A percentile compares a stretch with the other conserved stretches of the same genome.
Evolutionary conservation across 139 green algal species (phyloP).

Genomic region (Trebouxia sp.): DNA sequence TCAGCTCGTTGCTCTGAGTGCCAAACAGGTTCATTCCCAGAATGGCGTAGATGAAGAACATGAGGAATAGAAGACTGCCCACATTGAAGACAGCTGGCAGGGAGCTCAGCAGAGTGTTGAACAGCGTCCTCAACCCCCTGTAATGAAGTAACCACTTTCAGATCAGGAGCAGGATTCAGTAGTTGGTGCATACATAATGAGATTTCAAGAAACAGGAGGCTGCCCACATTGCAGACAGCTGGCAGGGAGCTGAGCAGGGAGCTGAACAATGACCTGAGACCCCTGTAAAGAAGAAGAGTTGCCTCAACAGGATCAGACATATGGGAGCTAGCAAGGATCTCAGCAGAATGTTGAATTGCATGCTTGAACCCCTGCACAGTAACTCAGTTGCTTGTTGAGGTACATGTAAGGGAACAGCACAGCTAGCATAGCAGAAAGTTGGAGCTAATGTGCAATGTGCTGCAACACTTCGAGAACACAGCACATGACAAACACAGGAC

Average conservation of each 20-base stretch:
- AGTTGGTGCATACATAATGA: constrained; percentile 83
- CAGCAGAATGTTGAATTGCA: too few relatives aligned
- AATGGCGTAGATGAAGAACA: constrained; percentile 82
- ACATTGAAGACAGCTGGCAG: constrained; percentile 76
- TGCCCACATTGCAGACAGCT: constrained; percentile 68
- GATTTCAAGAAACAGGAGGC: constrained; percentile 73
- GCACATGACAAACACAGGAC: too few relatives aligned
- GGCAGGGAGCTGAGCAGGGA: constrained; percentile 71
- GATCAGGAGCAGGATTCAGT: not conserved
- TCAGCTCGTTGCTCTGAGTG: constrained; percentile 37
- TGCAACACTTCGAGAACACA: too few relatives aligned
- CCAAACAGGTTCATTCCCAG: constrained; percentile 86
- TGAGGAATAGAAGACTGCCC: constrained; percentile 64
- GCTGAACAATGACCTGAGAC: constrained; percentile 61
- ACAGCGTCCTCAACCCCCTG: constrained; percentile 62
- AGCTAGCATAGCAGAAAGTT: too few relatives aligned
- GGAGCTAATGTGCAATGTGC: too few relatives aligned
- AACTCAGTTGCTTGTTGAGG: too few relatives aligned
- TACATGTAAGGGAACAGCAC: too few relatives aligned
- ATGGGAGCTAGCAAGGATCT: too few relatives aligned
- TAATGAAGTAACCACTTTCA: constrained; percentile 29
- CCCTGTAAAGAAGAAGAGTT: constrained; percentile 45
- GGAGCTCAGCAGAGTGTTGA: constrained; percentile 73
- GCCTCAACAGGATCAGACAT: too few relatives aligned
- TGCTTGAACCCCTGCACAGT: too few relatives aligned